Conservation (phyloP, 1,139 yeast genomes). For the Zygosaccharomyces sapae region DNA sequence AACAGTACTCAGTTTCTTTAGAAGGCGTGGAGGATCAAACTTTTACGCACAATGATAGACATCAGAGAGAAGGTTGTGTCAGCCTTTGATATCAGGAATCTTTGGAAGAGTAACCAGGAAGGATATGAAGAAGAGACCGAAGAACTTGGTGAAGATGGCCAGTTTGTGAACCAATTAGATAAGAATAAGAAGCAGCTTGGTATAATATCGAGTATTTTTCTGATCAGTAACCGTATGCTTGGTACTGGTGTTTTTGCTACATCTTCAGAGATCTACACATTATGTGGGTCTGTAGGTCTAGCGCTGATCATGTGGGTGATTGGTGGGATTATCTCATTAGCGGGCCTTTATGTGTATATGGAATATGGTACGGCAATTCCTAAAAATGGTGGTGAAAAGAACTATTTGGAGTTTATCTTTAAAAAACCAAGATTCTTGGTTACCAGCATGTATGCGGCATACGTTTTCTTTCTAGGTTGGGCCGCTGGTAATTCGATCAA, state of each 20-base stretch:
- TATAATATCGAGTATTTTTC: conserved; percentile 59
- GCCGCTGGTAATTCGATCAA: conserved; percentile 57
- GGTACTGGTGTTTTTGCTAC: conserved; percentile 89
- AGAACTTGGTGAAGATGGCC: conserved; percentile 8
- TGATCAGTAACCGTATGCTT: conserved; percentile 74
- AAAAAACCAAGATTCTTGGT: conserved; percentile 64
- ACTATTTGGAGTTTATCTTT: conserved; percentile 71
- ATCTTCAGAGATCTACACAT: conserved; percentile 66
- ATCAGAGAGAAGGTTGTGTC: conserved; percentile 1
- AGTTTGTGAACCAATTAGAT: conserved; percentile 42
- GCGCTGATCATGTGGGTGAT: conserved; percentile 71
- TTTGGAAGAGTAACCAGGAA: not conserved
- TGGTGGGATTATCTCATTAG: conserved; percentile 68
- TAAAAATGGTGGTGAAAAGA: conserved; percentile 84
- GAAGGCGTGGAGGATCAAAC: not conserved
- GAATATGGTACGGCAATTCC: conserved; percentile 84
- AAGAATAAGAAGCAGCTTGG: conserved; percentile 58
- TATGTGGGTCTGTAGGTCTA: conserved; percentile 72
- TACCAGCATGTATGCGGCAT: conserved; percentile 71
- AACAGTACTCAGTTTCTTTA: not conserved
- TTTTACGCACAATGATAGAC: not conserved
- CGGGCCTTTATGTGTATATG: conserved; percentile 74
- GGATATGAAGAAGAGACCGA: not conserved
- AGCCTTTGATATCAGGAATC: not conserved
- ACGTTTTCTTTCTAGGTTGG: conserved; percentile 77